Base-by-base conservation (phyloP, 768 basidiomycete genomes). In the Lactifluus echinatus region DNA sequence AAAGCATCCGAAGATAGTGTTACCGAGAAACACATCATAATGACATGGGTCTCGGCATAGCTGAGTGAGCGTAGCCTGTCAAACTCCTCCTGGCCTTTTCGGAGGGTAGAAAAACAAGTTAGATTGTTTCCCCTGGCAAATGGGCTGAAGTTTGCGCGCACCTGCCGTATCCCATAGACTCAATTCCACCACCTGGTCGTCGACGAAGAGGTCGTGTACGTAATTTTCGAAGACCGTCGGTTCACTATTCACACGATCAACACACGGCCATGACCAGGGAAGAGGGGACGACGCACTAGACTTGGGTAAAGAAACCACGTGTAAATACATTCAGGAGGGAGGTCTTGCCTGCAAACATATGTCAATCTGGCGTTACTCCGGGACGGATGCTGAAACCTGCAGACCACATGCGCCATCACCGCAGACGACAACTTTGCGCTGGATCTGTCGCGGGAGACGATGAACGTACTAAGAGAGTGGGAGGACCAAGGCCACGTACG, bases 101-200 rank as follows among this genome's bases (percentile, higher is more conserved):
- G 42, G 64, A 61, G 52, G 26, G 21, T 66, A 66, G 69, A 58
- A 65, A 64, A 60, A 55, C 59, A 55, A 14, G 33, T 43, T 34
- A 50, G 49, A 71, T 15, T 21, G 46, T 42, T 7, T 7, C 24
- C 42, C 23, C 10, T 4, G 11, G 21, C 19, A 26, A 15, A 33
- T 4, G n/a, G 19, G 7, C 8, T 8, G 11, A 43, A 29, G 14
- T 3, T 7, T 10, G 14, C 10, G 45, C 80, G 58, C 67, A 93
- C 95, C 94, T 44, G 95, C 95, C 44, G 95, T 98, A 69, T 98
- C 95, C 95, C 95, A 98, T 61, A 98, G 68, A 68, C 92, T 91
- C 43, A 99, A 76, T 67, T 98, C 94, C 14, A 97, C 86, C 29
- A 80, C 70, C 64, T 91, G 86, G 33, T 91, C 92, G 63, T 97